A percentile compares a stretch with the other conserved stretches of the same genome.
phyloP scores from a whole-genome alignment of 192 early-diverging fungal species.

The Coemansia aciculifera region DNA sequence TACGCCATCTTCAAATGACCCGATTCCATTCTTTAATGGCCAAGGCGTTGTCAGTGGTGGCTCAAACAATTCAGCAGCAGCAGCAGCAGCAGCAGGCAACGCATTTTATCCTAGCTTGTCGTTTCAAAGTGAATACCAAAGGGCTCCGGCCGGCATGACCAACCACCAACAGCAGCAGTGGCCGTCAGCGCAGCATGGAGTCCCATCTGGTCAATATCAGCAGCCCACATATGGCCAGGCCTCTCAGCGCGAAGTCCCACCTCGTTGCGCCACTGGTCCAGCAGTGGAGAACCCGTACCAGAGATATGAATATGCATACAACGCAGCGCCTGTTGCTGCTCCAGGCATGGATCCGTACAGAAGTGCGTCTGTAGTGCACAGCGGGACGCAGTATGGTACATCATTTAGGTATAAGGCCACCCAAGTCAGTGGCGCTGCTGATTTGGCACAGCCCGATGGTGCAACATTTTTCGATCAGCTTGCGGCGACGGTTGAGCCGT shows the following conservation, averaged over 20 bases:
- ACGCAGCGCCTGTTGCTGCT: neutral
- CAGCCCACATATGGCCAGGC: constrained; percentile 7
- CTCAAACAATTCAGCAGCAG: constrained; percentile 23
- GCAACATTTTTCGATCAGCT: constrained; percentile 37
- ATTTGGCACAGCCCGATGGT: constrained; percentile 7
- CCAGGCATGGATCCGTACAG: constrained; percentile 25
- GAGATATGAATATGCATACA: constrained; percentile 13
- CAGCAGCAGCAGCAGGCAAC: neutral
- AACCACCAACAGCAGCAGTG: constrained; percentile 8
- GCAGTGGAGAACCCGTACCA: constrained; percentile 34
- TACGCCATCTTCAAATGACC: constrained; percentile 44
- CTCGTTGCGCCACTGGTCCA: constrained; percentile 49
- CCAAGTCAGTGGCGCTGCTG: neutral
- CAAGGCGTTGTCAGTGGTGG: neutral
- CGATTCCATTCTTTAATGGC: constrained; percentile 46
- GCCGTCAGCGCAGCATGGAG: constrained; percentile 1
- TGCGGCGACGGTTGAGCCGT: neutral
- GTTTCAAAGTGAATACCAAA: neutral
- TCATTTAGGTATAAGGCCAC: constrained; percentile 18
- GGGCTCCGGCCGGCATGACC: neutral
- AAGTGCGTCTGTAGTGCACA: constrained; percentile 45
- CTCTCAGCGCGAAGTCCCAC: constrained; percentile 25
- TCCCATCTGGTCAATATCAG: constrained; percentile 1
- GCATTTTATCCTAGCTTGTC: neutral
- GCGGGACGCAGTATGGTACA: constrained; percentile 21